These are phyloP conservation scores for Apiosordaria backusii DNA, from an alignment of 495 filamentous ascomycete genomes.

Conservation along the genomic window DNA sequence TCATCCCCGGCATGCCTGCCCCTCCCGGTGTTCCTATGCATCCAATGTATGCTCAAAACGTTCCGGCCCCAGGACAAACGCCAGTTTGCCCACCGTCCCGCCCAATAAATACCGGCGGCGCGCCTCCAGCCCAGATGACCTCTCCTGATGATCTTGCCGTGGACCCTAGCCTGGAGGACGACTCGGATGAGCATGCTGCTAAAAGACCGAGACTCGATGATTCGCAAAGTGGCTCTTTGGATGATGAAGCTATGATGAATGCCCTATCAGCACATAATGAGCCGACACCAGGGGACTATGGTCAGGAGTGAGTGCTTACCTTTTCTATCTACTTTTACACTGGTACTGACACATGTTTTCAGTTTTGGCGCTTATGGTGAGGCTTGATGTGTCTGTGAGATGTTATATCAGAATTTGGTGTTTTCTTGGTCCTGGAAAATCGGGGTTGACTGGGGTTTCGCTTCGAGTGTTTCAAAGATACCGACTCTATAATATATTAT, in stretches of 20 bases:
- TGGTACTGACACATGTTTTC: not conserved
- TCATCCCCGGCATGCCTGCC: conserved; percentile 5
- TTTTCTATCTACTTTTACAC: not conserved
- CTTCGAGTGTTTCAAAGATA: not conserved
- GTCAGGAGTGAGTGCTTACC: conserved; percentile 35
- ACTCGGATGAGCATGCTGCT: conserved; percentile 25
- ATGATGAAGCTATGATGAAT: conserved; percentile 41
- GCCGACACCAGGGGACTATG: conserved; percentile 32
- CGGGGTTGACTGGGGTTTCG: no score
- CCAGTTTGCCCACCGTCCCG: conserved; percentile 5
- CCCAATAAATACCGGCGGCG: conserved; percentile 5
- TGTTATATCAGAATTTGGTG: not conserved
- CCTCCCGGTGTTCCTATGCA: conserved; percentile 2
- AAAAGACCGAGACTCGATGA: conserved; percentile 41
- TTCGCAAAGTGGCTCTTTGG: conserved; percentile 19
- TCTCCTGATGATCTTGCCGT: conserved; percentile 27
- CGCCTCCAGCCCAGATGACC: conserved; percentile 22
- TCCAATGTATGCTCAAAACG: not conserved
- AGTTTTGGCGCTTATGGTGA: not conserved
- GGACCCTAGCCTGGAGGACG: conserved; percentile 30
- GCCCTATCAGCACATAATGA: conserved; percentile 40
- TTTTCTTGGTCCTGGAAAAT: not conserved
- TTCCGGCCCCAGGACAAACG: conserved; percentile 3
- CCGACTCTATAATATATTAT: not conserved
- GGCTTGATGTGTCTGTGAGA: not conserved